Percentiles rank a stretch among this genome's conserved stretches.
phyloP scores from a whole-genome alignment of 768 basidiomycete genomes.

The Mycena albidolilacea region DNA sequence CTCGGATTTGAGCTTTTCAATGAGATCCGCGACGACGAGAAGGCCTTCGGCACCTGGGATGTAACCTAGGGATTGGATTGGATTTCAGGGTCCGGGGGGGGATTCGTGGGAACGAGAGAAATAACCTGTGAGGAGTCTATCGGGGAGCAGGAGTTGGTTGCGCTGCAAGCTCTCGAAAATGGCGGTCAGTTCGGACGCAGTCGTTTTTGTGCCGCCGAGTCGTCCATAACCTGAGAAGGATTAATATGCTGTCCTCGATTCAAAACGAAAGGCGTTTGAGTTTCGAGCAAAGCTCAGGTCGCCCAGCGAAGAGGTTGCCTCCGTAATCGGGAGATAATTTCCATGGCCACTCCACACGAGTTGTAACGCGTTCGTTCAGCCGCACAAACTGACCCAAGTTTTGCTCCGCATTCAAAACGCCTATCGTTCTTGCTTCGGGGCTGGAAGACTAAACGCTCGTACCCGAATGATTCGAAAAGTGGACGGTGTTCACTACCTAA shows the following conservation, averaged over 20 bases:
- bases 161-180: constrained; percentile 83
- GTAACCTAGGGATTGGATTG: constrained; percentile 69
- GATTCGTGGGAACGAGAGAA: neutral
- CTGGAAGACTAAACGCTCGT: constrained; percentile 36
- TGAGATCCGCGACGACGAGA: constrained; percentile 73
- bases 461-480: constrained; percentile 97
- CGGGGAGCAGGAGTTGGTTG: constrained; percentile 82
- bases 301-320: neutral
- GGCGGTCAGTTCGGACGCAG: constrained; percentile 79
- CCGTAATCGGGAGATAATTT: neutral
- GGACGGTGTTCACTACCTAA: constrained; percentile 91
- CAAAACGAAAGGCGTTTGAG: neutral
- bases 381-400: neutral
- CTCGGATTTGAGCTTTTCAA: constrained; percentile 69
- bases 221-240: constrained; percentile 80
- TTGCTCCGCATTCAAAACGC: neutral
- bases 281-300: neutral
- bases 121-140: constrained; percentile 85
- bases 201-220: constrained; percentile 84
- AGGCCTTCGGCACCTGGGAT: constrained; percentile 89
- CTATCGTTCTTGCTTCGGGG: neutral
- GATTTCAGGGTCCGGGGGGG: constrained; percentile 15
- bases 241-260: neutral
- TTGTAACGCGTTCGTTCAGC: neutral
- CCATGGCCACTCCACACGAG: neutral